phyloP scores from a whole-genome alignment of 2,329 filamentous ascomycete species.

The Xylariaceae sp. region DNA sequence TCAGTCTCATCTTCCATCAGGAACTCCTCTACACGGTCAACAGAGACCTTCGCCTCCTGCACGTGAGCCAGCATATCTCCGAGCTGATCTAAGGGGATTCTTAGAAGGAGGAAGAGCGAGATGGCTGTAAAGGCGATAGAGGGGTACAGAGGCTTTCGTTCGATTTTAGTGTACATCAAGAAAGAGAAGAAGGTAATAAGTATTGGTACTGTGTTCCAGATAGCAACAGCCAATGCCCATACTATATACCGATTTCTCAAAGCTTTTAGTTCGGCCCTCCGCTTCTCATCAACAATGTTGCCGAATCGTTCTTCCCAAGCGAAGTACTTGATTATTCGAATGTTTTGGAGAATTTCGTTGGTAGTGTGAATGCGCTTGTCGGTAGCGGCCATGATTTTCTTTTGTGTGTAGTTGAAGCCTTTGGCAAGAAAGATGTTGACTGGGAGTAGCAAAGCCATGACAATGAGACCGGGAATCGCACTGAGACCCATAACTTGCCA shows the following conservation, averaged over 20 bases:
- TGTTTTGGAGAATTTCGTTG: slow-evolving; percentile 95
- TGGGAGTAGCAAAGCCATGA: slow-evolving; percentile 85
- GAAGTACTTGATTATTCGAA: slow-evolving; percentile 98
- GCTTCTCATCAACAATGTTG: slow-evolving; percentile 82
- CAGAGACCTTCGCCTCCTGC: slow-evolving; percentile 92
- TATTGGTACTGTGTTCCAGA: slow-evolving; percentile 94
- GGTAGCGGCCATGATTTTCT: slow-evolving; percentile 85
- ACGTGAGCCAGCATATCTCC: slow-evolving; percentile 99
- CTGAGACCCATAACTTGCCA: slow-evolving; percentile 89
- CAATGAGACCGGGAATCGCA: slow-evolving; percentile 84
- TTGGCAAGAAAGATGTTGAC: slow-evolving; percentile 85
- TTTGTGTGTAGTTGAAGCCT: slow-evolving; percentile 80
- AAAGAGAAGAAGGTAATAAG: slow-evolving; percentile 97
- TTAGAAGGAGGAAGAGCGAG: slow-evolving; percentile 88
- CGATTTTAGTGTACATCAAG: slow-evolving; percentile 83
- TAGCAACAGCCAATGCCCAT: slow-evolving; percentile 85
- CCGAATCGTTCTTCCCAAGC: slow-evolving; percentile 95
- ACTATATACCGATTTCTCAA: slow-evolving; percentile 80
- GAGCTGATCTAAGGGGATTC: slow-evolving; percentile 89
- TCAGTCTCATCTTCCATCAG: slow-evolving; percentile 90
- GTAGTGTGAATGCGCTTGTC: slow-evolving; percentile 95
- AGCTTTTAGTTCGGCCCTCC: slow-evolving; percentile 68
- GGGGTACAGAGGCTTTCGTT: slow-evolving; percentile 82
- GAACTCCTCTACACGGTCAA: slow-evolving; percentile 95
- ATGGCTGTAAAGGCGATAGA: slow-evolving; percentile 94